Percentiles rank a stretch among this genome's conserved stretches.
phyloP scores from a whole-genome alignment of 2,329 filamentous ascomycete species.

The Aspergillus persii region DNA sequence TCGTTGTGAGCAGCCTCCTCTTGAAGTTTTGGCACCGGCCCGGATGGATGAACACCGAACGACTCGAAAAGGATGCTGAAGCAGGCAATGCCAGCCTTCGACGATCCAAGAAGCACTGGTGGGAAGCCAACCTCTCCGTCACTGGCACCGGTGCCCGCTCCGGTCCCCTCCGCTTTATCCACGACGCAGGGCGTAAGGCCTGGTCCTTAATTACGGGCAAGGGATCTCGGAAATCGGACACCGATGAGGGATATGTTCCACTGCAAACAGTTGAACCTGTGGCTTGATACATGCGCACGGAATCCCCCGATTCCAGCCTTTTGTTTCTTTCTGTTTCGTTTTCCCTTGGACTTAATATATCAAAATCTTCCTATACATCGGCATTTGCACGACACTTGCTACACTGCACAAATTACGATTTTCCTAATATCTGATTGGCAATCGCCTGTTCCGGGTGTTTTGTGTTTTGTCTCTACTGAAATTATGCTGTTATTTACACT shows the following conservation, averaged over 20 bases:
- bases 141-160: slow-evolving; percentile 16
- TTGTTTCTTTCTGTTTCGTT: background rate
- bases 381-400: background rate
- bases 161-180: slow-evolving; percentile 19
- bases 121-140: slow-evolving; percentile 28
- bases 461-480: background rate
- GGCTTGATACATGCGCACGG: slow-evolving; percentile 7
- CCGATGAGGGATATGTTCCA: slow-evolving; percentile 46
- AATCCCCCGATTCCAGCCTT: background rate
- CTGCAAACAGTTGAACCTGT: slow-evolving; percentile 44
- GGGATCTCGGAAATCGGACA: slow-evolving; percentile 18
- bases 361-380: background rate
- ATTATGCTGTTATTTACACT: background rate
- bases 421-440: background rate
- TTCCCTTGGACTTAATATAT: background rate
- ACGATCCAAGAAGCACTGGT: slow-evolving; percentile 27
- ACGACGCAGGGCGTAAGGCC: slow-evolving; percentile 17
- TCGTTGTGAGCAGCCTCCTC: slow-evolving; percentile 78
- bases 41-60: slow-evolving; percentile 76
- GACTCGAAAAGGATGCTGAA: slow-evolving; percentile 58
- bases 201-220: slow-evolving; percentile 32
- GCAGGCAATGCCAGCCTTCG: slow-evolving; percentile 22
- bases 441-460: background rate
- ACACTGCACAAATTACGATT: background rate
- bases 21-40: slow-evolving; percentile 86